Base-by-base conservation (phyloP, 177 flowering plant genomes). In the Vitis hybrid region DNA sequence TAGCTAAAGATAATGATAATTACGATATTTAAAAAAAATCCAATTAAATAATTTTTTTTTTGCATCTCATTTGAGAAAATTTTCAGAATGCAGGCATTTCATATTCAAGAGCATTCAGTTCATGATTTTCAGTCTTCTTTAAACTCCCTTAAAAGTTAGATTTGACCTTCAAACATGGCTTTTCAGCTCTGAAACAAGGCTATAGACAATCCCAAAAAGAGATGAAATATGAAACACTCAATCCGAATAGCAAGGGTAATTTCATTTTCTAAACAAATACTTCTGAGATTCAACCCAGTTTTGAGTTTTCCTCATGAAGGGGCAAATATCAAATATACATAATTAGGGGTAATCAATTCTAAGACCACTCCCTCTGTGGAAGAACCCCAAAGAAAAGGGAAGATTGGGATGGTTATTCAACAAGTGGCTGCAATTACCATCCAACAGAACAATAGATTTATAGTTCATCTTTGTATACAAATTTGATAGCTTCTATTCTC, bases 351-450 rank as follows among this genome's bases (percentile, higher is more conserved):
- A 0, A 39, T 39, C 45, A 39, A 39, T 39, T 39, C 45, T 39
- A 39, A 39, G 45, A 39, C 45, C 45, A 39, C 45, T 39, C 45
- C 29, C 29, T 33, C 22, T 15, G 66, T 64, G 12, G 15, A 50
- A 64, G 31, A 10, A 48, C 19, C 19, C 7, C 15, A 31, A 18
- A 48, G 16, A 39, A 62, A 12, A 3, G 2, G 29, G 51, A 55
- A 53, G 39, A 62, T 63, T 50, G 2, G 33, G 67, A 52, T 68
- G 71, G 71, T 18, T 11, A 68, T 70, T 70, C 67, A 18, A 70
- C 60, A 33, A 19, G 18, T 14, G 12, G 48, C 55, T 62, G 73
- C 67, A 62, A 62, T 55, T 12, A 55, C 67, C 67, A 70, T 51
- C 66, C n/a, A 48, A 10, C 48, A 26, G 1, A 55, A 39, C 45